These are phyloP conservation scores for Paraconiothyrium brasiliense DNA, from an alignment of 2,329 filamentous ascomycete genomes.

Conservation along the genomic window DNA sequence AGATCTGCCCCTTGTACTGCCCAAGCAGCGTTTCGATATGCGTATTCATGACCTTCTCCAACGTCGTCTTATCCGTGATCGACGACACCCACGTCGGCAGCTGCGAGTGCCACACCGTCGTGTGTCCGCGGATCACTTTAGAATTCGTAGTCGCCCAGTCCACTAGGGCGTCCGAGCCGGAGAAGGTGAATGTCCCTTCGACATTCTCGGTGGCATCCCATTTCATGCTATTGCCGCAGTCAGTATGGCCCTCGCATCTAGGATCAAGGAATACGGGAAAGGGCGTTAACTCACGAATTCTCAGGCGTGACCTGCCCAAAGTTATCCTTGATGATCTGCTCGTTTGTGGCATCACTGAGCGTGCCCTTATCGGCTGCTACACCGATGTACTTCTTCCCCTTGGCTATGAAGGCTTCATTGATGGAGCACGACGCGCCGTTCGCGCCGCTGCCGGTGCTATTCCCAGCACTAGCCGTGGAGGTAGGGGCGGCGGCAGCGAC, in stretches of 20 bases:
- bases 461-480: conserved; percentile 1
- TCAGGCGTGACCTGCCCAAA: conserved; percentile 74
- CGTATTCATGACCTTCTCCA: conserved; percentile 66
- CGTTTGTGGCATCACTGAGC: conserved; percentile 60
- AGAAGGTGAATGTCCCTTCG: conserved; percentile 65
- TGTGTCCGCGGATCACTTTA: conserved; percentile 70
- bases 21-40: conserved; percentile 68
- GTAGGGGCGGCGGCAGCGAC: conserved; percentile 17
- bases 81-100: conserved; percentile 65
- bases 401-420: conserved; percentile 65
- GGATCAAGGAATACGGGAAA: not conserved
- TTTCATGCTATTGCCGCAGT: conserved; percentile 63
- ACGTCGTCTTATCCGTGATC: conserved; percentile 61
- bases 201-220: conserved; percentile 67
- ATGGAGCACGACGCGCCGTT: conserved; percentile 48
- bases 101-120: conserved; percentile 68
- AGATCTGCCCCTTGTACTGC: conserved; percentile 71
- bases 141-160: conserved; percentile 65
- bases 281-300: conserved; percentile 55
- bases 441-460: conserved; percentile 21
- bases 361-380: conserved; percentile 64
- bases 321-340: conserved; percentile 66
- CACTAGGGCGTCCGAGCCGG: conserved; percentile 67
- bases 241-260: not conserved
- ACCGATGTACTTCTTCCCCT: conserved; percentile 74